These are phyloP conservation scores for Tylopilus intermedius DNA, from an alignment of 768 basidiomycete genomes.

Conservation along the genomic window DNA sequence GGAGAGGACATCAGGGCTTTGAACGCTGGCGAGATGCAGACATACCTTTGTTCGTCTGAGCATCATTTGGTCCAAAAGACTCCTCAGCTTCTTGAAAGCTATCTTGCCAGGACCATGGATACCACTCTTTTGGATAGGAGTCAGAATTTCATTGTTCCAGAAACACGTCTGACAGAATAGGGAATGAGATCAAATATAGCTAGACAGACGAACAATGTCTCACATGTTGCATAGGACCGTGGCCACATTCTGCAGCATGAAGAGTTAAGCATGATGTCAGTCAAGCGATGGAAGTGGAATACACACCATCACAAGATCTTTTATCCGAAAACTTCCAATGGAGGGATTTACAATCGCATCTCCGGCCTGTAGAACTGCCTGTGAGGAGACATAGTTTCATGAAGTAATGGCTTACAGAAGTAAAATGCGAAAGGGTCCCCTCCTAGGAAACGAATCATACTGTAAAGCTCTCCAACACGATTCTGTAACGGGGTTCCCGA, in stretches of 20 bases:
- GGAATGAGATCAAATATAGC: constrained; percentile 4
- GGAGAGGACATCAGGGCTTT: neutral
- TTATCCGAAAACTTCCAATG: constrained; percentile 93
- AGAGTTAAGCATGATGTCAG: neutral
- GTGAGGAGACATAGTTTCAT: neutral
- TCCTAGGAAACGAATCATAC: constrained; percentile 87
- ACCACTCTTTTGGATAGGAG: constrained; percentile 90
- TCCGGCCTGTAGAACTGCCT: constrained; percentile 54
- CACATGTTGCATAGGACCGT: constrained; percentile 81
- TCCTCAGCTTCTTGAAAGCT: constrained; percentile 90
- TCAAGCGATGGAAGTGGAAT: neutral
- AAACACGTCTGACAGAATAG: constrained; percentile 66
- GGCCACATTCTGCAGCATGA: constrained; percentile 61
- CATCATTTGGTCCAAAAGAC: constrained; percentile 93
- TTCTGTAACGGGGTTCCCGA: constrained; percentile 97
- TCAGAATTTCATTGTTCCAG: constrained; percentile 95
- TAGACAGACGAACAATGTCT: constrained; percentile 20
- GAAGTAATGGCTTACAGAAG: constrained; percentile 57
- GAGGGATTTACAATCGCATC: constrained; percentile 88
- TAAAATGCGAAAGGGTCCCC: constrained; percentile 90
- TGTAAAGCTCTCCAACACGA: constrained; percentile 97
- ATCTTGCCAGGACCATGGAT: constrained; percentile 71
- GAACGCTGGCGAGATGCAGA: neutral
- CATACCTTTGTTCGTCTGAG: constrained; percentile 78
- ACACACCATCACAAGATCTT: constrained; percentile 73